Base-by-base conservation (phyloP, 768 basidiomycete species). In the Boletus reticulatus region DNA sequence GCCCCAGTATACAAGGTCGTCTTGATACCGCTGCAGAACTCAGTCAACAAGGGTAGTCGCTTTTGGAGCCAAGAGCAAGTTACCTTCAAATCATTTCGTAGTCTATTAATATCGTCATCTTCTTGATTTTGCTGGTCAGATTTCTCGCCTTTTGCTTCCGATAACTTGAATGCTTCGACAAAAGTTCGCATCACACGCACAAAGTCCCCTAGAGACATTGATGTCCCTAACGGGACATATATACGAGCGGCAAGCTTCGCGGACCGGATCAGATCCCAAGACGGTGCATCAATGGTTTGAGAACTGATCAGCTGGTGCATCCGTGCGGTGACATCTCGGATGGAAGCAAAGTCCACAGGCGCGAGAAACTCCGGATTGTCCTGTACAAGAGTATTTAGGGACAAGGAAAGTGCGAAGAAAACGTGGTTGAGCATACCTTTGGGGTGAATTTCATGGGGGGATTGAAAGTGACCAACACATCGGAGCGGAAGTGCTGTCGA, bases 191-290 rank as follows among this genome's bases (percentile, higher is more conserved):
- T 85, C 9, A 92, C 78, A 20, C 92, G 82, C 27, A 94, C 87
- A 66, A 91, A 84, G 67, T 95, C 89, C 12, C 94, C 92, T 16
- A 95, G 76, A 52, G 79, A 83, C 88, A 95, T 92, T 13, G 73
- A 76, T 14, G 93, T 94, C 41, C 93, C 93, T n/a, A 94, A 74
- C 3, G 93, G 93, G 6, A 84, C 90, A 62, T 95, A 95, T 44
- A 95, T 84, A 27, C 89, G 75, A 17, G 89, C 79, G 4, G 91
- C 89, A 43, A 89, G 78, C 67, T 92, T 91, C 22, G 88, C 85
- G 20, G 80, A 81, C 43, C 91, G 82, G 39, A 92, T 77, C 34
- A 87, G 74, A 59, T 84, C 80, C 91, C 93, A 95, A 6, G 88
- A 88, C 24, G 93, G 94, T 4, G 92, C 87, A 59, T 92, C 88